Evolutionary conservation across 306 rosid species (phyloP).

Genomic region (Inga laurina): DNA sequence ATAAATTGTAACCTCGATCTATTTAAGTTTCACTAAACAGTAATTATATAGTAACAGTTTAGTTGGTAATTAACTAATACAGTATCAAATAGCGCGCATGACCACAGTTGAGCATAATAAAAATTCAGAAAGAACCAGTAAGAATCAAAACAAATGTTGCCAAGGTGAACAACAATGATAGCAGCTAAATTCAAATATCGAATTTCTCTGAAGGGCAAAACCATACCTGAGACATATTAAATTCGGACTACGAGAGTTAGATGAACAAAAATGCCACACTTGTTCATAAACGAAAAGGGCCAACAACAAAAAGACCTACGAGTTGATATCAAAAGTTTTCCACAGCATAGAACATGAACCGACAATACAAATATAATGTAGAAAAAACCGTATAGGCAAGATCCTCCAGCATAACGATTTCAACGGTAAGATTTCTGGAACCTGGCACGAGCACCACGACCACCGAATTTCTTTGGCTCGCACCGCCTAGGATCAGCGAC

Average conservation of each 20-base stretch:
- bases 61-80: background rate
- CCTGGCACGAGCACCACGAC: constrained; percentile 7
- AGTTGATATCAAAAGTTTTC: background rate
- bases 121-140: background rate
- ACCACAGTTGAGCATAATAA: background rate
- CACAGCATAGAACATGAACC: constrained; percentile 3
- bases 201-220: background rate
- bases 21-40: background rate
- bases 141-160: background rate
- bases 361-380: background rate
- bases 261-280: background rate
- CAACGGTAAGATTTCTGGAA: constrained; percentile 7
- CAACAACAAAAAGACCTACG: background rate
- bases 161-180: background rate
- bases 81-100: background rate
- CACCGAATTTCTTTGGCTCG: constrained; percentile 3
- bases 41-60: background rate
- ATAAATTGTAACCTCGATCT: background rate
- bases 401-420: background rate
- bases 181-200: background rate
- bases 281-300: background rate
- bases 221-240: background rate
- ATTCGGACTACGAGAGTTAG: background rate
- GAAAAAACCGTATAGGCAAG: background rate
- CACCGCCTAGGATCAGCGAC: background rate